Evolutionary conservation across 441 rosid genomes (phyloP).

Genomic region (Cnidoscolus chayamansa): DNA sequence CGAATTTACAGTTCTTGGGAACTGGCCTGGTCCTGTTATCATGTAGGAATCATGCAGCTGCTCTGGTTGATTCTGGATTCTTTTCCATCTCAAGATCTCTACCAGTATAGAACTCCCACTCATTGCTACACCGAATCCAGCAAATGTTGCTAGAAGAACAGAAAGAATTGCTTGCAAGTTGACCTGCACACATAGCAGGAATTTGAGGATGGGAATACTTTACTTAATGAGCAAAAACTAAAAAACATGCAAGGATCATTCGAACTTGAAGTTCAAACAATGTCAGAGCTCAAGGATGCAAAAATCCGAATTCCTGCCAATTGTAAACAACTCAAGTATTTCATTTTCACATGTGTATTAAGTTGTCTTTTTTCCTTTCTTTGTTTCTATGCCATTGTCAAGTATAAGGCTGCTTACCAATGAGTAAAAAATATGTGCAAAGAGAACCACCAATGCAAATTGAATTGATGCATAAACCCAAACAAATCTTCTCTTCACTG

Average conservation of each 20-base stretch:
- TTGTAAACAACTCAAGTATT: neutral
- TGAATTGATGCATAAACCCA: slow-evolving; percentile 86
- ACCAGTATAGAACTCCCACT: slow-evolving; percentile 76
- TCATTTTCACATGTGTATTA: neutral
- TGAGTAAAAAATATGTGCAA: slow-evolving; percentile 76
- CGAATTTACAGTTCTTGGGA: slow-evolving; percentile 40
- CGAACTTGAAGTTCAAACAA: neutral
- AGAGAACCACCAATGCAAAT: slow-evolving; percentile 76
- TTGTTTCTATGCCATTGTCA: neutral
- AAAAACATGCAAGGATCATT: neutral
- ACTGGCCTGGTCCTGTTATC: slow-evolving; percentile 36
- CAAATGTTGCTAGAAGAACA: slow-evolving; percentile 66
- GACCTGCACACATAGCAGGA: slow-evolving; percentile 38
- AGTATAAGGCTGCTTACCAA: slow-evolving; percentile 45
- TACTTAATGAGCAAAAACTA: neutral
- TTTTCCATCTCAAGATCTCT: slow-evolving; percentile 67
- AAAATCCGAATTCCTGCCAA: neutral
- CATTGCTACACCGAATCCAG: slow-evolving; percentile 82
- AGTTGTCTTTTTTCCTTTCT: neutral
- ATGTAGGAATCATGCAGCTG: slow-evolving; percentile 37
- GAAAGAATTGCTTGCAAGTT: slow-evolving; percentile 62
- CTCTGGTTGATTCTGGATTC: slow-evolving; percentile 37
- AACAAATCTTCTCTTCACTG: slow-evolving; percentile 78
- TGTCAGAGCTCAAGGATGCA: slow-evolving; percentile 1
- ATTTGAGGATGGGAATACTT: neutral